Base-by-base conservation (phyloP, 495 filamentous ascomycete species). In the Neurospora tetrasperma region DNA sequence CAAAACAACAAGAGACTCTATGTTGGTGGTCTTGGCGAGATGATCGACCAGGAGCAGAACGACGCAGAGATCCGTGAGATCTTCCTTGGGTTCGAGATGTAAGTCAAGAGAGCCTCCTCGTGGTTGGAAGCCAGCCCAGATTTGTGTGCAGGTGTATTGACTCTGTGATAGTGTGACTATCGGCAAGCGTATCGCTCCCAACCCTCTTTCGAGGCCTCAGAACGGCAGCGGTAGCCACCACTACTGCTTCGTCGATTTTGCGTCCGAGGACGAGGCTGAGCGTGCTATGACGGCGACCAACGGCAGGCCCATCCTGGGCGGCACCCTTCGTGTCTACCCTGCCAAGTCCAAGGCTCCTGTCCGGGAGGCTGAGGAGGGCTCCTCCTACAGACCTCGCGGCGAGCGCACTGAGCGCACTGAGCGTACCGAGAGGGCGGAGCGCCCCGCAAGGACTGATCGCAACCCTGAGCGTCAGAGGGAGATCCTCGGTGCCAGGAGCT, bases 181-280 rank as follows among this genome's bases (percentile, higher is more conserved):
- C 68, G 90, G 88, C 85, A 91, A 91, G 81, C 81, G 90, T 54
- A 87, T 91, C 74, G 81, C 85, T 16, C 87, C 88, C 18, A 88
- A 89, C 75, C 82, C 84, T 3, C 84, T 86, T 18, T 85, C 85
- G 70, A 79, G 82, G 43, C 80, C 84, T 39, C 83, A 84, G 46
- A 81, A 85, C 0, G 88, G 88, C 72, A 85, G 89, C 74, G 35
- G 41, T 39, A 39, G 69, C 38, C 86, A 90, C 76, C 87, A 92
- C 80, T 91, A 90, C 81, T 86, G 88, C 74, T 92, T 91, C 76
- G 88, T 92, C 23, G 90, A 92, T 77, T 86, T 92, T 70, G 77
- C 79, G 62, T 87, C 81, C 70, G 75, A 81, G 1, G 84, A 89
- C 70, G 88, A 91, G 71, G 88, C 88, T 8, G 78, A 87, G 71